phyloP scores from a whole-genome alignment of 2,329 filamentous ascomycete species.

The Penicillium olsonii region DNA sequence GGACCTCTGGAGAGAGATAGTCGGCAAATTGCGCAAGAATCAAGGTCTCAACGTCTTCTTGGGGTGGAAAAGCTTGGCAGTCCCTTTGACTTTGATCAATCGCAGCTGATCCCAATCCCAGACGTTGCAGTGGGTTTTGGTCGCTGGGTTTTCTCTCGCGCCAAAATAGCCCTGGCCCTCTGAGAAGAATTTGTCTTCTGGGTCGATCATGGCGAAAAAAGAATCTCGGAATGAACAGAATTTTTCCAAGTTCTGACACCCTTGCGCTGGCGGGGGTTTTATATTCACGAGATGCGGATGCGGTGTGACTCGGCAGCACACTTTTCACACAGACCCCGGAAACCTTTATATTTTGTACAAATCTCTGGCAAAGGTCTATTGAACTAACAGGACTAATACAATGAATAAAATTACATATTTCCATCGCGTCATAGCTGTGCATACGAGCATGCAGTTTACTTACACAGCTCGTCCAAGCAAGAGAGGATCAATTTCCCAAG shows the following conservation, averaged over 20 bases:
- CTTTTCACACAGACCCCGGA: no score
- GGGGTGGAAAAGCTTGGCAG: constrained; percentile 22
- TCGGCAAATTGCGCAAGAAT: constrained; percentile 21
- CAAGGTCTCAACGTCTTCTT: constrained; percentile 18
- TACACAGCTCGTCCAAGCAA: constrained; percentile 31
- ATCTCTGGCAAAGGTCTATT: no score
- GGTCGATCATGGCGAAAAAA: not conserved
- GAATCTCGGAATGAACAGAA: no score
- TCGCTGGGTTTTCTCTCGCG: constrained; percentile 14
- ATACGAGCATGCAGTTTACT: no score
- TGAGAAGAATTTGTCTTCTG: constrained; percentile 13
- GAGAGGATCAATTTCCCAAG: constrained; percentile 34
- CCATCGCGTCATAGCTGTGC: no score
- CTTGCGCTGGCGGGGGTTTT: no score
- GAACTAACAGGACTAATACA: no score
- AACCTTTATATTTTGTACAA: no score
- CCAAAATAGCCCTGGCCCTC: constrained; percentile 22
- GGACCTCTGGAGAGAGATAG: constrained; percentile 19
- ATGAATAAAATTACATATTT: no score
- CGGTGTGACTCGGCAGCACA: no score
- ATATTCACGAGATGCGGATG: no score
- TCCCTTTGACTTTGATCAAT: constrained; percentile 27
- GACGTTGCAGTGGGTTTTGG: constrained; percentile 23
- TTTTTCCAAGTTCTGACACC: no score
- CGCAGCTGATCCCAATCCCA: constrained; percentile 26